Evolutionary conservation across 257 asterid genomes (phyloP), one percentile per base, ranked within the genome.

Genomic region (Solanum sitiens): DNA sequence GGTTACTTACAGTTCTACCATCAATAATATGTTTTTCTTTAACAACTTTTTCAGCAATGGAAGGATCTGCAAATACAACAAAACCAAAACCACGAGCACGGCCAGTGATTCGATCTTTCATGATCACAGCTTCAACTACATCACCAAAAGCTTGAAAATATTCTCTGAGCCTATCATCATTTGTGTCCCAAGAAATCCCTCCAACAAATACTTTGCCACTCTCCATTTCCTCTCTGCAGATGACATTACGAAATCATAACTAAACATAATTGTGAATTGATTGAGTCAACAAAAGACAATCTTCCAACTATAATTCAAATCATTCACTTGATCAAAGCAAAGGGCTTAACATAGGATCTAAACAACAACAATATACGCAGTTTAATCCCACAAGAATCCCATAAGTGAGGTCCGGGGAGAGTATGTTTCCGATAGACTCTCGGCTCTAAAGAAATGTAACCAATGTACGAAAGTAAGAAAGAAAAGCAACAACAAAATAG

Each of bases 31-130:
- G 98, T 88, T 86, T 94, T 73, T 89, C 98, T 87, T 88, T 91
- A 53, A 94, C 92, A 85, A 94, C 96, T 86, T 71, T 92, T 84
- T 92, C 98, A 87, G 96, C 96, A 89, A 92, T 90, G 61, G 93
- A 91, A 89, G 98, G 91, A 84, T 91, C 87, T 14, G 93, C 91
- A 33, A 94, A 94, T 65, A 94, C 95, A 75, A 94, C 87, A 65
- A 94, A 94, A 33, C 98, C 98, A 86, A 94, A 94, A 30, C 98
- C 98, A 84, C 98, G 98, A 88, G 98, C 93, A 61, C 98, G 95
- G 2, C 96, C 98, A 8, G 95, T 93, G 8, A 90, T 86, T 11
- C 97, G 94, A 91, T 94, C 98, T 80, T 91, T 94, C 96, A 94
- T 92, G 87, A 94, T 93, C 90, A 94, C 92, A 77, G 94, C 94